phyloP scores from a whole-genome alignment of 345 rosid species.

The Bruguiera parviflora region DNA sequence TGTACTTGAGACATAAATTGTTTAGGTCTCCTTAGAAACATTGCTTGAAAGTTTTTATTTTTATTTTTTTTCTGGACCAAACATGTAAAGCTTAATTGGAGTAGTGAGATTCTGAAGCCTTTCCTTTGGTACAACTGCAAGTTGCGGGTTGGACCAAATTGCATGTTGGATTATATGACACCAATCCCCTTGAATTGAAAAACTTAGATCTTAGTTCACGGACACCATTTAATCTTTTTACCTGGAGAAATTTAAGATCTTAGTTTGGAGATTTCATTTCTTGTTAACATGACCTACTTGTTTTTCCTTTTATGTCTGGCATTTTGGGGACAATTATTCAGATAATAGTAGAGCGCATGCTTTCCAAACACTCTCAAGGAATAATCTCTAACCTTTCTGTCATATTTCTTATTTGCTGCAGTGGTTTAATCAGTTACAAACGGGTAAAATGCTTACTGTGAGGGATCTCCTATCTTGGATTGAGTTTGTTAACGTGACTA shows the following conservation, averaged over 20 bases:
- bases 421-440: conserved; percentile 77
- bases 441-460: conserved; percentile 76
- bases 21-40: not conserved
- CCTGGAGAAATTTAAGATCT: no score
- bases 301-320: not conserved
- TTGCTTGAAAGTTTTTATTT: not conserved
- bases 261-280: no score
- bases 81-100: not conserved
- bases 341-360: not conserved
- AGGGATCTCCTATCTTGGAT: conserved; percentile 96
- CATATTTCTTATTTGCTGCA: conserved; percentile 35
- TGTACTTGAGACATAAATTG: not conserved
- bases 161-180: no score
- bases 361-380: not conserved
- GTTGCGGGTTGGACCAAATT: no score
- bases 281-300: not conserved
- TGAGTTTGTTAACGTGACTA: conserved; percentile 55
- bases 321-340: not conserved
- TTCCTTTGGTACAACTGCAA: not conserved
- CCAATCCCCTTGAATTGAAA: no score
- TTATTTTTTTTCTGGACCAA: not conserved
- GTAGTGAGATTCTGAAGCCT: not conserved
- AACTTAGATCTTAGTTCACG: no score
- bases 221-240: no score
- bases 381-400: conserved; percentile 8